These are phyloP conservation scores for Hura crepitans DNA, from an alignment of 441 rosid genomes.

Conservation along the genomic window DNA sequence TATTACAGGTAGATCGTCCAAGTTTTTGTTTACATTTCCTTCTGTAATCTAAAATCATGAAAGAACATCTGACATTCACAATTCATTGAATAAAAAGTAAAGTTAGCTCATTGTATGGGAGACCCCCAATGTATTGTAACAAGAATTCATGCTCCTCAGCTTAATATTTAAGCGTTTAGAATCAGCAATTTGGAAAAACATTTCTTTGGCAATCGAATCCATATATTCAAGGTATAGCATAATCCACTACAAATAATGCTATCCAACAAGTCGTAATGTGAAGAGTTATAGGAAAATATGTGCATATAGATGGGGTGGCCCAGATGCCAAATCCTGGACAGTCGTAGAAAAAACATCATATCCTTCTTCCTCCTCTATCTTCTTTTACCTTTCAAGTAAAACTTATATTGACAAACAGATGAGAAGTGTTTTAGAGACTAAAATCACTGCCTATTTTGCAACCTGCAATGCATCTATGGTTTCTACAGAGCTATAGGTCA, in stretches of 20 bases:
- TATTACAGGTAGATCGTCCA: slow-evolving; percentile 17
- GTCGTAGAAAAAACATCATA: neutral
- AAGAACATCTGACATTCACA: slow-evolving; percentile 25
- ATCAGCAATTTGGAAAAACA: neutral
- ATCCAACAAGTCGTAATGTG: slow-evolving; percentile 4
- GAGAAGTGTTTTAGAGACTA: slow-evolving; percentile 4
- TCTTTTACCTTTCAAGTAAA: neutral
- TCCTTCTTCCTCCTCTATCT: neutral
- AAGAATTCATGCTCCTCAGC: neutral
- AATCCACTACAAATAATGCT: slow-evolving; percentile 11
- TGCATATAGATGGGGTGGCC: neutral
- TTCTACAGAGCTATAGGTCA: neutral
- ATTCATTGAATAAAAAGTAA: slow-evolving; percentile 19
- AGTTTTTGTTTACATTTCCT: slow-evolving; percentile 18
- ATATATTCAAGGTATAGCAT: slow-evolving; percentile 10
- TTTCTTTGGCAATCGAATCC: neutral
- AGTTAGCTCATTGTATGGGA: slow-evolving; percentile 9
- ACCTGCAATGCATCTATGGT: slow-evolving; percentile 12
- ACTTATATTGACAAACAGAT: neutral
- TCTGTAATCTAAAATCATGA: slow-evolving; percentile 17
- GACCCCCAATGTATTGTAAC: slow-evolving; percentile 14
- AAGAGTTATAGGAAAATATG: slow-evolving; percentile 6
- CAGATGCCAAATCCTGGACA: neutral
- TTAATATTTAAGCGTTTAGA: neutral
- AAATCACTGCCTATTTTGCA: neutral